phyloP scores from a whole-genome alignment of 768 basidiomycete genomes.

The Candolleomyces efflorescens region DNA sequence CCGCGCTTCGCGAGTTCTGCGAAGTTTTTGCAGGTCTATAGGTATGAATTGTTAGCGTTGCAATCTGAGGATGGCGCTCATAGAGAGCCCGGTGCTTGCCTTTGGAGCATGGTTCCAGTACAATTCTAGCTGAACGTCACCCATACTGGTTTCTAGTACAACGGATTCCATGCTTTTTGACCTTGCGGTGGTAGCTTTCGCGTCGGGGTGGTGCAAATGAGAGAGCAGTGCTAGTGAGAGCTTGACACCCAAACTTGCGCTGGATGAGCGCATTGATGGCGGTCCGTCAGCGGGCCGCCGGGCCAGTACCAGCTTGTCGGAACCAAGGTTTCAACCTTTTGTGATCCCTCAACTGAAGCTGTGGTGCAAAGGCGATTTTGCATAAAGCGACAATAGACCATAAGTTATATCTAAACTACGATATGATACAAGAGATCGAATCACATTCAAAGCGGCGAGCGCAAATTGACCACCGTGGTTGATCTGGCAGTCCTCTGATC shows the following conservation, averaged over 20 bases:
- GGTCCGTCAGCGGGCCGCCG: no score
- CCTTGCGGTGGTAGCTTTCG: neutral
- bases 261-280: no score
- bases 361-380: no score
- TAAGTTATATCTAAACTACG: no score
- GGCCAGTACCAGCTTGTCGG: no score
- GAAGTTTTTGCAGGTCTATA: constrained; percentile 93
- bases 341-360: no score
- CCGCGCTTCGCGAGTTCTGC: constrained; percentile 85
- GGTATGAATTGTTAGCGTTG: constrained; percentile 11
- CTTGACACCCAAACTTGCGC: neutral
- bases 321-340: no score
- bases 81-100: constrained; percentile 26
- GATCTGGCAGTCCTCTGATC: no score
- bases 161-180: constrained; percentile 44
- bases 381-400: no score
- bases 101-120: constrained; percentile 89
- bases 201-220: neutral
- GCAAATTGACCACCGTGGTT: no score
- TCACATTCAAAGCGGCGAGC: no score
- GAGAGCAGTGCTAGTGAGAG: neutral
- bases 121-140: constrained; percentile 85
- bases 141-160: constrained; percentile 76
- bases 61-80: neutral
- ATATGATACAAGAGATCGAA: no score